Base-by-base conservation (phyloP, 306 rosid genomes). In the Myrica gale region DNA sequence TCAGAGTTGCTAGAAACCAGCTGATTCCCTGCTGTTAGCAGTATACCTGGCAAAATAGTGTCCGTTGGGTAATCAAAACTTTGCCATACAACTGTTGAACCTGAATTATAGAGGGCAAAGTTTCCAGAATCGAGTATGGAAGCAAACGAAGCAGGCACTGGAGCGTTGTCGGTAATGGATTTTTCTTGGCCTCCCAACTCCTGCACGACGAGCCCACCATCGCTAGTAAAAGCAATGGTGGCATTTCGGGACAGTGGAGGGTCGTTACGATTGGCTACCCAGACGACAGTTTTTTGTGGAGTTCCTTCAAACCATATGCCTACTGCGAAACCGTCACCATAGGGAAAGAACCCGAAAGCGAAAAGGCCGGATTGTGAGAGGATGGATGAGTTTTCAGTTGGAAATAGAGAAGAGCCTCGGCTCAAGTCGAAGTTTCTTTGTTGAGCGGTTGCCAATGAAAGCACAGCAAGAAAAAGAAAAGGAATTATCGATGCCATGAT, bases 61-160 rank as follows among this genome's bases (percentile, higher is more conserved):
- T 54, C 60, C 21, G 21, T 54, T 54, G 60, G 60, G 60, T 16
- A 53, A 53, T 53, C 57, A 53, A 53, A 53, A 53, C 57, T 53
- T 17, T 53, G 21, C 57, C 57, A 53, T 54, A 54, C 5, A 16
- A 54, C n/a, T 54, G 60, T 54, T 54, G 60, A 54, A n/a, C n/a
- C 2, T 2, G 60, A 54, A 16, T n/a, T 15, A 6, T 54, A 54
- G 23, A 54, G 60, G 4, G n/a, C 58, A 53, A 53, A 7, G 20
- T 53, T 53, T 8, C 58, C 55, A 51, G 55, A 51, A 9, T 51
- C 55, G 17, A 51, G 55, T 17, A 51, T 3, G 5, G 55, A 51
- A 51, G 55, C 55, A 7, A 13, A 13, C 17, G 4, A 7, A 51
- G 55, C 55, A 51, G n/a, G 55, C 17, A 17, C n/a, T n/a, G n/a